phyloP scores from a whole-genome alignment of 805 yeast species.

The Zygosaccharomyces rouxii region DNA sequence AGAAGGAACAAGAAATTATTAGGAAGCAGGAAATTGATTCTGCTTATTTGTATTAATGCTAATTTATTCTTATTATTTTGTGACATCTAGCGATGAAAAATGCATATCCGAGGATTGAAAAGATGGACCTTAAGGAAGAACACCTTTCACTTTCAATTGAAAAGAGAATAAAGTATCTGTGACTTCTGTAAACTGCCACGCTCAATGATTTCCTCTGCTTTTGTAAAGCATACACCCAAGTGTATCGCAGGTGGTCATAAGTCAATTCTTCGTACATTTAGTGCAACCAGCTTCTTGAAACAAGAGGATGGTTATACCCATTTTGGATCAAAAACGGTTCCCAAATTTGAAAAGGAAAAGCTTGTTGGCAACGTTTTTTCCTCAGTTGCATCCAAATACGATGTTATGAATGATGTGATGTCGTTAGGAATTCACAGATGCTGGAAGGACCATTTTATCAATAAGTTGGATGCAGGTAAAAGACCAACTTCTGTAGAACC shows the following conservation, averaged over 20 bases:
- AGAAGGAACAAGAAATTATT: background rate
- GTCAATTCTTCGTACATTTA: constrained; percentile 7
- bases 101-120: background rate
- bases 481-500: constrained; percentile 79
- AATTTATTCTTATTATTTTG: constrained; percentile 1
- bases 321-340: constrained; percentile 85
- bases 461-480: constrained; percentile 85
- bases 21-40: background rate
- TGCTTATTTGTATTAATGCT: background rate
- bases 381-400: constrained; percentile 91
- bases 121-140: background rate
- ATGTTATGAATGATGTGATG: constrained; percentile 98
- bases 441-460: constrained; percentile 91
- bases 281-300: background rate
- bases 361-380: constrained; percentile 85
- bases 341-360: constrained; percentile 73
- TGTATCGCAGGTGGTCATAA: background rate
- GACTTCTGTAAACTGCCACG: background rate
- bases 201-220: constrained; percentile 1
- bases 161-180: background rate
- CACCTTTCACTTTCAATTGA: background rate
- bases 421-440: constrained; percentile 90
- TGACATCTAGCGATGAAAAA: constrained; percentile 2
- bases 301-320: constrained; percentile 50
- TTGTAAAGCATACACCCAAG: background rate